Percentiles rank a stretch among this genome's conserved stretches.
These are phyloP conservation scores for Yamadazyma friedrichii DNA, from an alignment of 1,139 yeast species.

Conservation along the genomic window DNA sequence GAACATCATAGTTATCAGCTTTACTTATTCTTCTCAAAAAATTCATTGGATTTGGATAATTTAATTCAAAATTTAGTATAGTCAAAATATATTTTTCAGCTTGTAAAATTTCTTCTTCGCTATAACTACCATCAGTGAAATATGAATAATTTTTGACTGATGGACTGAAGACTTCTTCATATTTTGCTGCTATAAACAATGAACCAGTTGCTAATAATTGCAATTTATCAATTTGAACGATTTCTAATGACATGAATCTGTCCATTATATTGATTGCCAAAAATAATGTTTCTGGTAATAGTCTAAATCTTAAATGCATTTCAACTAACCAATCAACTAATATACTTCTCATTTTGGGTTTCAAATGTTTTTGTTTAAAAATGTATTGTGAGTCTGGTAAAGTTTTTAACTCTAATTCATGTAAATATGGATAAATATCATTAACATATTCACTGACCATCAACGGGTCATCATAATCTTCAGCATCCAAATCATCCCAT, in stretches of 20 bases:
- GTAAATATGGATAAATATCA: constrained; percentile 80
- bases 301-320: constrained; percentile 81
- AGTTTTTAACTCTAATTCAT: constrained; percentile 70
- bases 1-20: constrained; percentile 94
- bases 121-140: constrained; percentile 81
- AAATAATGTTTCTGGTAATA: constrained; percentile 87
- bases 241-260: constrained; percentile 77
- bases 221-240: constrained; percentile 78
- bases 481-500: constrained; percentile 93
- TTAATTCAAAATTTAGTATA: constrained; percentile 72
- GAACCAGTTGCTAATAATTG: constrained; percentile 92
- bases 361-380: constrained; percentile 69
- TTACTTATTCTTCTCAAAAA: constrained; percentile 88
- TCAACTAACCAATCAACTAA: constrained; percentile 95
- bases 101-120: constrained; percentile 81
- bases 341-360: constrained; percentile 85
- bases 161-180: constrained; percentile 92
- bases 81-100: constrained; percentile 85
- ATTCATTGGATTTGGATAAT: constrained; percentile 93
- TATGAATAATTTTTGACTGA: constrained; percentile 85
- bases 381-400: constrained; percentile 78
- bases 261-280: constrained; percentile 90
- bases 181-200: constrained; percentile 89
- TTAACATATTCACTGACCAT: constrained; percentile 93
- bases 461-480: constrained; percentile 86